These are phyloP conservation scores for Babesia divergens DNA, from an alignment of 169 alveolate genomes.

Conservation along the genomic window DNA sequence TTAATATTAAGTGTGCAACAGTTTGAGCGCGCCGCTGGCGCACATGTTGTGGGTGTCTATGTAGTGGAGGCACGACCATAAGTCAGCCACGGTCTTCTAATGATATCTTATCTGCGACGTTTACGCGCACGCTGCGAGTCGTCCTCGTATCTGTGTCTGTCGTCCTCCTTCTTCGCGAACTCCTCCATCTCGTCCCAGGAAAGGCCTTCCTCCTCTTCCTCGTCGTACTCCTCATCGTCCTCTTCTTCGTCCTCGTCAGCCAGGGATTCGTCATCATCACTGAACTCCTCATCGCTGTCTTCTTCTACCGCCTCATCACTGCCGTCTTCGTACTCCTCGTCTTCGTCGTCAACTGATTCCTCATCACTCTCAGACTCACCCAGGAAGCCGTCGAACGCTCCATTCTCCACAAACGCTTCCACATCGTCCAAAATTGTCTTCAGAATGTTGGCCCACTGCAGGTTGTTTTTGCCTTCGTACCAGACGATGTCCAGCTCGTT, in stretches of 20 bases:
- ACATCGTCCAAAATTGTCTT: slow-evolving; percentile 81
- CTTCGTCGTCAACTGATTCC: slow-evolving; percentile 79
- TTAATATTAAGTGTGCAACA: background rate
- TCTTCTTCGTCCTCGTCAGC: slow-evolving; percentile 82
- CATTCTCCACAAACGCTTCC: slow-evolving; percentile 82
- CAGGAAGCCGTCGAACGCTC: slow-evolving; percentile 83
- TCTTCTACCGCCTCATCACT: slow-evolving; percentile 70
- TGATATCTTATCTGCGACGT: slow-evolving; percentile 13
- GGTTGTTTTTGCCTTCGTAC: slow-evolving; percentile 88
- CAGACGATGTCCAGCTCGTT: slow-evolving; percentile 86
- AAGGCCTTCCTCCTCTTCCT: slow-evolving; percentile 83
- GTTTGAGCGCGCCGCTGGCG: background rate
- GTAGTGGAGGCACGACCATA: background rate
- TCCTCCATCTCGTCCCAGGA: slow-evolving; percentile 87
- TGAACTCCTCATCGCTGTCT: slow-evolving; percentile 70
- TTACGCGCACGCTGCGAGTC: slow-evolving; percentile 17
- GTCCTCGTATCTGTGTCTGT: slow-evolving; percentile 34
- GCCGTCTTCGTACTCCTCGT: slow-evolving; percentile 78
- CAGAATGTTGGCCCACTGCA: slow-evolving; percentile 86
- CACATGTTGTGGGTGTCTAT: background rate
- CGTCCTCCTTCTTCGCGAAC: slow-evolving; percentile 64
- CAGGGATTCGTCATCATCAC: slow-evolving; percentile 69
- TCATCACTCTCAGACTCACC: slow-evolving; percentile 86
- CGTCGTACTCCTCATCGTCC: slow-evolving; percentile 81
- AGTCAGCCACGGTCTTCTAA: background rate